Percentiles rank a stretch among this genome's conserved stretches.
These are phyloP conservation scores for Phaseolus coccineus DNA, from an alignment of 331 rosid species.

Conservation along the genomic window DNA sequence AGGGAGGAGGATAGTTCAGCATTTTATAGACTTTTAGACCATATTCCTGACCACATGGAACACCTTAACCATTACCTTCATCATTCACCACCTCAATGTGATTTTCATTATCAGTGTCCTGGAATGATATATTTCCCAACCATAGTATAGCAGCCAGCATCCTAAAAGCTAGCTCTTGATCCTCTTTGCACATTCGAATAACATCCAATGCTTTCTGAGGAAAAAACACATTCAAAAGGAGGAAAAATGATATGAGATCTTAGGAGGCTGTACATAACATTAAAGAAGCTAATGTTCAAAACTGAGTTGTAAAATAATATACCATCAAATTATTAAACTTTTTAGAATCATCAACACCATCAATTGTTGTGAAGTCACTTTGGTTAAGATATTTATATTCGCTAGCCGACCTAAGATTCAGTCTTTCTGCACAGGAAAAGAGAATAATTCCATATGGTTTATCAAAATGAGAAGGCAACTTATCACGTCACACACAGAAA, in stretches of 20 bases:
- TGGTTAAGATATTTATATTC: constrained; percentile 90
- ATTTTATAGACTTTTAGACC: background rate
- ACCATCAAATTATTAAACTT: constrained; percentile 75
- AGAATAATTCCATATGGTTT: constrained; percentile 30
- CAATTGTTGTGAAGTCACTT: constrained; percentile 79
- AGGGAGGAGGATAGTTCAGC: background rate
- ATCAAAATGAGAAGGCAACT: constrained; percentile 12
- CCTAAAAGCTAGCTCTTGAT: constrained; percentile 73
- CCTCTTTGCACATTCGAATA: constrained; percentile 69
- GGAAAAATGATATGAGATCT: constrained; percentile 26
- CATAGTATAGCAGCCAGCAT: constrained; percentile 84
- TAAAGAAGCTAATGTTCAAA: constrained; percentile 36
- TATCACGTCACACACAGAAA: constrained; percentile 7
- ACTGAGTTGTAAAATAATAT: constrained; percentile 45
- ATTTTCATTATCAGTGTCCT: constrained; percentile 67
- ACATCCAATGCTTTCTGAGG: constrained; percentile 77
- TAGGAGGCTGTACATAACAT: constrained; percentile 40
- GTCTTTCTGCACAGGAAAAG: constrained; percentile 65
- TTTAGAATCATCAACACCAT: constrained; percentile 76
- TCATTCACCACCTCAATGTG: constrained; percentile 76
- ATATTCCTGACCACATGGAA: background rate
- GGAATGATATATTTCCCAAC: constrained; percentile 95
- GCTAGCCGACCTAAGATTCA: constrained; percentile 73
- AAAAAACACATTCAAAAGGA: constrained; percentile 29
- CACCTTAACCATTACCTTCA: constrained; percentile 67